Percentiles rank a stretch among this genome's conserved stretches.
Evolutionary conservation across 148 eudicot genomes (phyloP).

Genomic region (Cornus florida): DNA sequence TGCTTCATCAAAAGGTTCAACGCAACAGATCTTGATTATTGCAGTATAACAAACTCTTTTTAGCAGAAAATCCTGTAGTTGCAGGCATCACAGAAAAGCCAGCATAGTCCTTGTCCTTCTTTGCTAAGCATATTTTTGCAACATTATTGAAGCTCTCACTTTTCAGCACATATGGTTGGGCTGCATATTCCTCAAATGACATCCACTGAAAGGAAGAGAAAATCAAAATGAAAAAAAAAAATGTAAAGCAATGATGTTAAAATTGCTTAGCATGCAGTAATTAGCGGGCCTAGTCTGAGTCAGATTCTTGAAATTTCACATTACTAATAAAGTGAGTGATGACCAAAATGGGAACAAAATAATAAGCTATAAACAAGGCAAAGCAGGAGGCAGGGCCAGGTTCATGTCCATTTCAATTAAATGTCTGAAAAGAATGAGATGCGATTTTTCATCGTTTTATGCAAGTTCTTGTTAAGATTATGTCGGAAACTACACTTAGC

Average conservation of each 20-base stretch:
- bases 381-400: no score
- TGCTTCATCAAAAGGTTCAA: background rate
- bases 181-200: conserved; percentile 52
- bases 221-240: background rate
- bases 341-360: no score
- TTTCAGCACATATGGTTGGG: conserved; percentile 34
- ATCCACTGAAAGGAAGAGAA: conserved; percentile 43
- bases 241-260: background rate
- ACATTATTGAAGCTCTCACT: conserved; percentile 27
- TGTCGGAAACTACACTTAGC: no score
- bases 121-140: conserved; percentile 35
- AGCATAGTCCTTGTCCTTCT: conserved; percentile 20
- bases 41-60: conserved; percentile 32
- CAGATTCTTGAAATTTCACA: background rate
- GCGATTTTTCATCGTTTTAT: no score
- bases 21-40: conserved; percentile 1
- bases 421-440: no score
- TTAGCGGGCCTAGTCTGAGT: background rate
- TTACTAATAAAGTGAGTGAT: no score
- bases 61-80: conserved; percentile 28
- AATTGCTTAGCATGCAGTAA: background rate
- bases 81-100: conserved; percentile 37
- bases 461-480: no score
- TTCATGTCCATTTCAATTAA: background rate
- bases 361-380: no score